Percentiles rank a stretch among this genome's conserved stretches.
Evolutionary conservation across 805 yeast species (phyloP).

Genomic region (Candida coquimbonensis): DNA sequence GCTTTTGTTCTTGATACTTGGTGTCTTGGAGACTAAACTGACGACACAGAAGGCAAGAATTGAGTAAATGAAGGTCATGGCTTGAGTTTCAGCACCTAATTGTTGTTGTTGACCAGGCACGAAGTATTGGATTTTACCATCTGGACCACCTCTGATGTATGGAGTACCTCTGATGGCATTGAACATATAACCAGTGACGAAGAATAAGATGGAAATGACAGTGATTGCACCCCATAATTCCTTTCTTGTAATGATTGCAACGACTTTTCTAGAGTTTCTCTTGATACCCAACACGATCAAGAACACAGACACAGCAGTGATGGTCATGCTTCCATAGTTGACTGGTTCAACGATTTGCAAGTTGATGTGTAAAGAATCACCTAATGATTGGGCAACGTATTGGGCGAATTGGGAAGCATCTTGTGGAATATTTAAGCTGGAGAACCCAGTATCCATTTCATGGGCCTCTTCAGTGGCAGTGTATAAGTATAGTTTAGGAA

Average conservation of each 20-base stretch:
- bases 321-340: slow-evolving; percentile 30
- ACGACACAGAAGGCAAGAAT: slow-evolving; percentile 54
- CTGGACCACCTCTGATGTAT: slow-evolving; percentile 41
- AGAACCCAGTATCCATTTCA: slow-evolving; percentile 22
- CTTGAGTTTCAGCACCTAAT: slow-evolving; percentile 84
- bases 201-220: slow-evolving; percentile 57
- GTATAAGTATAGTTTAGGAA: slow-evolving; percentile 69
- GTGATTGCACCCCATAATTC: slow-evolving; percentile 68
- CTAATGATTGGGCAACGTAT: slow-evolving; percentile 24
- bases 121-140: slow-evolving; percentile 37
- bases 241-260: slow-evolving; percentile 39
- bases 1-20: slow-evolving; percentile 37
- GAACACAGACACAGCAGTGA: slow-evolving; percentile 29
- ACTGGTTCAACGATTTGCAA: slow-evolving; percentile 28
- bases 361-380: slow-evolving; percentile 14
- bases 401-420: slow-evolving; percentile 25
- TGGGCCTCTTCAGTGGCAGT: slow-evolving; percentile 45
- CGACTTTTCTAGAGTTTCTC: slow-evolving; percentile 29
- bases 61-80: slow-evolving; percentile 69
- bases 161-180: slow-evolving; percentile 66
- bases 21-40: slow-evolving; percentile 50
- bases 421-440: slow-evolving; percentile 27
- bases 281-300: slow-evolving; percentile 21
- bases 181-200: slow-evolving; percentile 90
- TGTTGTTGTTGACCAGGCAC: slow-evolving; percentile 66